These are phyloP conservation scores for Rosa hybrid DNA, from an alignment of 331 rosid genomes.

Conservation along the genomic window DNA sequence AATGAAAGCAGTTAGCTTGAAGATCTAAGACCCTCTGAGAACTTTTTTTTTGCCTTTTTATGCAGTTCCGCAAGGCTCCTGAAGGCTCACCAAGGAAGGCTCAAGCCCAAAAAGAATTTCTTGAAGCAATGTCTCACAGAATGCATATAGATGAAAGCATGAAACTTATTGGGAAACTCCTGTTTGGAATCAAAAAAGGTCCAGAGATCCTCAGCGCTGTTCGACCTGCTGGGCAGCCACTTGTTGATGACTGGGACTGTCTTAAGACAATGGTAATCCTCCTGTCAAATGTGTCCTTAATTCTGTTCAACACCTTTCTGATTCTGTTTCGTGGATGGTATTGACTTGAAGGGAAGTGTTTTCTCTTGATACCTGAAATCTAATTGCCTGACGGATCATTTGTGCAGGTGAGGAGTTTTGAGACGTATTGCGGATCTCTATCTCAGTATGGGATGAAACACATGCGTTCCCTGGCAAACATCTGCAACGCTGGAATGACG, in stretches of 20 bases:
- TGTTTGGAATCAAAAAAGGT: slow-evolving; percentile 82
- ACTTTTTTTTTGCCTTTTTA: slow-evolving; percentile 3
- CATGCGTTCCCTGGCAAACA: slow-evolving; percentile 93
- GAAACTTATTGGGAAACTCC: slow-evolving; percentile 69
- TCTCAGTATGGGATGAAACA: slow-evolving; percentile 98
- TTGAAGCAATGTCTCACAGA: slow-evolving; percentile 92
- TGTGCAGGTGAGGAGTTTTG: slow-evolving; percentile 82
- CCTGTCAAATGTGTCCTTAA: slow-evolving; percentile 4
- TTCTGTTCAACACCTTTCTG: slow-evolving; percentile 1
- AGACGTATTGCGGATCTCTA: slow-evolving; percentile 86
- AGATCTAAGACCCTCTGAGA: background rate
- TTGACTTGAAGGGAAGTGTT: background rate
- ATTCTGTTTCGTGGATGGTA: background rate
- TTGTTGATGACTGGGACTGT: slow-evolving; percentile 90
- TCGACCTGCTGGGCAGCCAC: slow-evolving; percentile 67
- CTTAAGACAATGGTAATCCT: slow-evolving; percentile 67
- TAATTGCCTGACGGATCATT: background rate
- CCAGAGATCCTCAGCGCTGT: slow-evolving; percentile 53
- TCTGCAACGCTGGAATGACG: slow-evolving; percentile 79
- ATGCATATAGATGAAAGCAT: slow-evolving; percentile 79
- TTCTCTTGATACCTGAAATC: background rate
- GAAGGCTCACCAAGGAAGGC: slow-evolving; percentile 74
- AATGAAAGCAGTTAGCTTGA: background rate
- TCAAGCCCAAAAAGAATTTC: slow-evolving; percentile 74
- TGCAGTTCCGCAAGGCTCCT: slow-evolving; percentile 84